Conservation (phyloP, 305 asterid genomes). For the Caryopteris hybrid region DNA sequence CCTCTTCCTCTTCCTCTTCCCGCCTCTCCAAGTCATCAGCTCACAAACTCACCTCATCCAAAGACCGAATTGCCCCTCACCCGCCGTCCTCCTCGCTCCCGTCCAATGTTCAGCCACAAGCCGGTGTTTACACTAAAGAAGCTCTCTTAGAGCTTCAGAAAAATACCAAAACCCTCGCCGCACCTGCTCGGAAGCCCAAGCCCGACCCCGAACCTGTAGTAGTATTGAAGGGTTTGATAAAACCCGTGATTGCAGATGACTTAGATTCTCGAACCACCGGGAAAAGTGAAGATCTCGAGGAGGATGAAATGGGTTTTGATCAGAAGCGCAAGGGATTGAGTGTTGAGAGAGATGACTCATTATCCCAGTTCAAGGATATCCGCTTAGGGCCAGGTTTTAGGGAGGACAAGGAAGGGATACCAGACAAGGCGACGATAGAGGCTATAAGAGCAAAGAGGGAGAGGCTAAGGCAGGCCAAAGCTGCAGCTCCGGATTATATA, state of each 20-base stretch:
- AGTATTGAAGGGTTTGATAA: conserved; percentile 58
- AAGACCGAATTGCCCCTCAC: conserved; percentile 47
- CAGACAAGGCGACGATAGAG: conserved; percentile 68
- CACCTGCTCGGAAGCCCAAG: conserved; percentile 41
- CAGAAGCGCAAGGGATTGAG: conserved; percentile 15
- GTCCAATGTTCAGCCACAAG: conserved; percentile 89
- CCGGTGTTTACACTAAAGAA: conserved; percentile 86
- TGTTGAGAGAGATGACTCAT: conserved; percentile 33
- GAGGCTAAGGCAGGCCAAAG: conserved; percentile 72
- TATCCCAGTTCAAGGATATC: conserved; percentile 36
- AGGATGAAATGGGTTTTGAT: conserved; percentile 28
- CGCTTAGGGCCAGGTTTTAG: conserved; percentile 33
- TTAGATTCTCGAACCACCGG: conserved; percentile 23
- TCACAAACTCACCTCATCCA: conserved; percentile 57
- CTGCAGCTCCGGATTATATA: conserved; percentile 81
- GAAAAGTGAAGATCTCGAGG: conserved; percentile 21
- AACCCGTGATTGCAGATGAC: conserved; percentile 31
- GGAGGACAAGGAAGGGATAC: conserved; percentile 46
- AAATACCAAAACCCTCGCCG: conserved; percentile 74
- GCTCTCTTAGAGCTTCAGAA: conserved; percentile 92
- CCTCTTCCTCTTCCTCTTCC: conserved; percentile 43
- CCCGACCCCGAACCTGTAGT: conserved; percentile 50
- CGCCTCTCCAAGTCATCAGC: conserved; percentile 40
- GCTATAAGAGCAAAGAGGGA: conserved; percentile 81
- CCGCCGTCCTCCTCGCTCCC: conserved; percentile 48